Base-by-base conservation (phyloP, 257 asterid genomes). In the Solanum corneliomulleri region DNA sequence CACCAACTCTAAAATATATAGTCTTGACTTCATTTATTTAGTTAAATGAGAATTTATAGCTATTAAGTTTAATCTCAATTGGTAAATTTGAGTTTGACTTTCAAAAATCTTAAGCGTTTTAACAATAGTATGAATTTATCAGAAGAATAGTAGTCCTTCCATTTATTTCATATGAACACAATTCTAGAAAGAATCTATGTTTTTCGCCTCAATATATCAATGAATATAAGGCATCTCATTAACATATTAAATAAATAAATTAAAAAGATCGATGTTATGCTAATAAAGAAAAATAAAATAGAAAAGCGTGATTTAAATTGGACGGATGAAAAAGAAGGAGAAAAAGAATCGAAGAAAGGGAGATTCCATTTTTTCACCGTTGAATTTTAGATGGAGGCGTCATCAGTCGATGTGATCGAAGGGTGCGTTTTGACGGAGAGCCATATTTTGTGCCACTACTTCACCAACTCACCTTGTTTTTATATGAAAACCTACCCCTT, bases 321-420 rank as follows among this genome's bases (percentile, higher is more conserved):
- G 62, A 8, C 39, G 62, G 62, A 77, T 45, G 39, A 42, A n/a
- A 77, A 77, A 42, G 35, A 21, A 77, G 62, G 44, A 27, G 39
- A 42, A n/a, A 77, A 77, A 42, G 35, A 21, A 77, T 0, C 39
- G 11, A 31, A n/a, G 62, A 76, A 42, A 76, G 14, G 60, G 8
- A 76, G 83, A 76, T 76, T 76, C 83, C 35, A 4, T 76, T 77
- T 44, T 77, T 21, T 13, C n/a, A 42, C 83, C 83, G 83, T 77
- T 77, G 37, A 77, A 77, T 77, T 23, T 42, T 14, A 35, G 84
- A 78, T 78, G 20, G 6, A 49, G 47, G 39, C 66, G 84, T 80
- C 18, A 27, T 72, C 86, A 56, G 16, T 60, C 86, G 91, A 87
- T 85, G 83, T 87, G 86, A 76, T 85, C 89, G 85, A 84, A 82